Evolutionary conservation across 1,284 basidiomycete species (phyloP).

Genomic region (Rhodotorula sp.): DNA sequence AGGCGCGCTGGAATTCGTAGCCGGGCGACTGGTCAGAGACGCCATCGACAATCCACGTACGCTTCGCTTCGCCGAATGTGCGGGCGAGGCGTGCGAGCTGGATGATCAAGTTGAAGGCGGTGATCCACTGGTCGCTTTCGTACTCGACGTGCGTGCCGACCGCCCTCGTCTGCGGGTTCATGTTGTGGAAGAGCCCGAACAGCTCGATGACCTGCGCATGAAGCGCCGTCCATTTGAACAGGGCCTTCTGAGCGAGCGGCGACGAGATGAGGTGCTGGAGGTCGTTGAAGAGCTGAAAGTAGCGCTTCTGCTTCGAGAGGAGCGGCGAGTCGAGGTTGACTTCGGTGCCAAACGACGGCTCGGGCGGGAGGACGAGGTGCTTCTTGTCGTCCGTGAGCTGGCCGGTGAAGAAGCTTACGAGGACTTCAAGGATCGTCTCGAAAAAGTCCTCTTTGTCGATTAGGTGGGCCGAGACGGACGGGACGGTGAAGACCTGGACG

Average conservation of each 20-base stretch:
- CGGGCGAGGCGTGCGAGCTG: slow-evolving; percentile 83
- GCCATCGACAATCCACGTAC: slow-evolving; percentile 40
- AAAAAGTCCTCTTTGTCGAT: slow-evolving; percentile 71
- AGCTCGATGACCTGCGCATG: slow-evolving; percentile 62
- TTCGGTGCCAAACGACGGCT: slow-evolving; percentile 13
- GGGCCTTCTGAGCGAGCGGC: slow-evolving; percentile 34
- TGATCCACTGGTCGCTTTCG: slow-evolving; percentile 90
- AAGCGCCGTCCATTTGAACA: slow-evolving; percentile 11
- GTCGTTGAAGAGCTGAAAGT: slow-evolving; percentile 51
- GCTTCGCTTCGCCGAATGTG: slow-evolving; percentile 70
- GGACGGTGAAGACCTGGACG: slow-evolving; percentile 84
- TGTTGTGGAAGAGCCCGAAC: slow-evolving; percentile 83
- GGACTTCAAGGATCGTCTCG: slow-evolving; percentile 71
- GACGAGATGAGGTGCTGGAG: slow-evolving; percentile 44
- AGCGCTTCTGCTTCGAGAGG: slow-evolving; percentile 88
- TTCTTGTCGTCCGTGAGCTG: slow-evolving; percentile 61
- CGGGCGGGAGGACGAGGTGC: slow-evolving; percentile 60
- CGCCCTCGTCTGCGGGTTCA: slow-evolving; percentile 84
- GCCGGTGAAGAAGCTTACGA: slow-evolving; percentile 83
- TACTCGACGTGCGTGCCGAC: slow-evolving; percentile 81
- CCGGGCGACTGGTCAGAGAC: background rate
- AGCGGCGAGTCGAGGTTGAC: slow-evolving; percentile 71
- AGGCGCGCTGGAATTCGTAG: background rate
- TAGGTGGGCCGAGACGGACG: slow-evolving; percentile 74
- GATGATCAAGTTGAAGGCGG: slow-evolving; percentile 85